Conservation (phyloP, 148 eudicot species). For the Talinum fruticosum region DNA sequence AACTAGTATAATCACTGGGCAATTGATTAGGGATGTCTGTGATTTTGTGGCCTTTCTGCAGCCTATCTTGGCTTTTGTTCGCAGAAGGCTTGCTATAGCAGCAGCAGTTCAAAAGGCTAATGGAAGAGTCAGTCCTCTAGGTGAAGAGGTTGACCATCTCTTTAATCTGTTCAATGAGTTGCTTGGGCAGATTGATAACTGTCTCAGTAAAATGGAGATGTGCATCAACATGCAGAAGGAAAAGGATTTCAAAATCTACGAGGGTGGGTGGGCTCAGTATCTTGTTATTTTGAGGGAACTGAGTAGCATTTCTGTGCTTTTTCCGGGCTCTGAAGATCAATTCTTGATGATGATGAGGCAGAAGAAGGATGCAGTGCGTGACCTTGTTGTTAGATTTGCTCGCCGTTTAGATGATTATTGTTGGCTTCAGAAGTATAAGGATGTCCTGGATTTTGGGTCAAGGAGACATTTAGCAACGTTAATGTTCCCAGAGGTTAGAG, state of each 20-base stretch:
- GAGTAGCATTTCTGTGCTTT: slow-evolving; percentile 41
- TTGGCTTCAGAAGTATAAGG: slow-evolving; percentile 73
- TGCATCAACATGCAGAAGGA: slow-evolving; percentile 21
- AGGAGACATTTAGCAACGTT: slow-evolving; percentile 81
- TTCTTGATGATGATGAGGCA: slow-evolving; percentile 53
- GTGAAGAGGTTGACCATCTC: slow-evolving; percentile 37
- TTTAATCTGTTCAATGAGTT: slow-evolving; percentile 36
- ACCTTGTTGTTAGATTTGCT: slow-evolving; percentile 55
- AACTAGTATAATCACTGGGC: slow-evolving; percentile 22
- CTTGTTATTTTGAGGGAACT: slow-evolving; percentile 67
- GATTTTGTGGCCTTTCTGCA: slow-evolving; percentile 60
- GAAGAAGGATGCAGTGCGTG: slow-evolving; percentile 42
- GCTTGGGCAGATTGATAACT: slow-evolving; percentile 36
- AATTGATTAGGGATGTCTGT: slow-evolving; percentile 37
- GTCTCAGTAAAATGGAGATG: slow-evolving; percentile 47
- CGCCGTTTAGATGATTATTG: slow-evolving; percentile 45
- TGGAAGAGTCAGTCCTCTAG: slow-evolving; percentile 18
- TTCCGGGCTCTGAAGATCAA: slow-evolving; percentile 37
- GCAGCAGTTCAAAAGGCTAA: slow-evolving; percentile 19
- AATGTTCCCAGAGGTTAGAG: slow-evolving; percentile 74
- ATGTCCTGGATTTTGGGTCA: slow-evolving; percentile 63
- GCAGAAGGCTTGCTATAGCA: slow-evolving; percentile 13
- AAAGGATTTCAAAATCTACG: slow-evolving; percentile 23
- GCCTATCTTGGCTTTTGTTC: slow-evolving; percentile 37
- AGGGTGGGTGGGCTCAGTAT: slow-evolving; percentile 51